Percentiles rank a stretch among this genome's conserved stretches.
phyloP scores from a whole-genome alignment of 2,329 filamentous ascomycete genomes.

The Nigrograna mackinnonii region DNA sequence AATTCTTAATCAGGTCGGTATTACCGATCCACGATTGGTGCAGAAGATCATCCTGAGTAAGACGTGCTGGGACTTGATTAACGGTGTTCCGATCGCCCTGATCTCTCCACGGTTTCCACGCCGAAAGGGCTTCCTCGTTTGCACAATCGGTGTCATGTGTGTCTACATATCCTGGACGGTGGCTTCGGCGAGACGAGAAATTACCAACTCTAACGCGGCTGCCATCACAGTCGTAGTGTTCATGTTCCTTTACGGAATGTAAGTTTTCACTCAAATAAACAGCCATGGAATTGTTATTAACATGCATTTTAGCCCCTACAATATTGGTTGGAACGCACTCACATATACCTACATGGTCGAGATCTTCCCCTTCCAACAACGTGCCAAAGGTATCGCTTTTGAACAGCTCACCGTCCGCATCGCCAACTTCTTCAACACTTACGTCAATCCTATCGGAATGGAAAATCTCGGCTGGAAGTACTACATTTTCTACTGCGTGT shows the following conservation, averaged over 20 bases:
- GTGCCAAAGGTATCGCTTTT: constrained; percentile 62
- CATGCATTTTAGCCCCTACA: constrained; percentile 50
- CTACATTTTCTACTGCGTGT: constrained; percentile 60
- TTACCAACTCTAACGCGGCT: background rate
- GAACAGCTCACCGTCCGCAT: constrained; percentile 59
- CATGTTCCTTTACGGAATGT: background rate
- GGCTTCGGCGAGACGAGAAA: background rate
- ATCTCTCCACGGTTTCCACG: constrained; percentile 46
- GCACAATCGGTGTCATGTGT: constrained; percentile 53
- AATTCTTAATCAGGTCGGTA: constrained; percentile 38
- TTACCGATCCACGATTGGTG: constrained; percentile 36
- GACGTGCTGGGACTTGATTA: constrained; percentile 47
- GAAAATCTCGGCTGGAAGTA: constrained; percentile 57
- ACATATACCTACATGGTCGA: constrained; percentile 66
- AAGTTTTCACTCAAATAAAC: constrained; percentile 59
- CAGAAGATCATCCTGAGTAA: constrained; percentile 42
- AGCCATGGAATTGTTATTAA: constrained; percentile 39
- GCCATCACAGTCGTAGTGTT: constrained; percentile 1
- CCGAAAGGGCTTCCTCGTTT: constrained; percentile 52
- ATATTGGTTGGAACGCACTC: constrained; percentile 68
- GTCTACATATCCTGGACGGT: constrained; percentile 63
- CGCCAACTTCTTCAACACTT: constrained; percentile 48
- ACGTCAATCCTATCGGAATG: constrained; percentile 65
- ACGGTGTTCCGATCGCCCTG: constrained; percentile 43
- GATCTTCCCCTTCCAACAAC: constrained; percentile 61